Evolutionary conservation across 2,329 filamentous ascomycete genomes (phyloP), one percentile per base, ranked within the genome.

Genomic region (Neofusicoccum cordaticola): DNA sequence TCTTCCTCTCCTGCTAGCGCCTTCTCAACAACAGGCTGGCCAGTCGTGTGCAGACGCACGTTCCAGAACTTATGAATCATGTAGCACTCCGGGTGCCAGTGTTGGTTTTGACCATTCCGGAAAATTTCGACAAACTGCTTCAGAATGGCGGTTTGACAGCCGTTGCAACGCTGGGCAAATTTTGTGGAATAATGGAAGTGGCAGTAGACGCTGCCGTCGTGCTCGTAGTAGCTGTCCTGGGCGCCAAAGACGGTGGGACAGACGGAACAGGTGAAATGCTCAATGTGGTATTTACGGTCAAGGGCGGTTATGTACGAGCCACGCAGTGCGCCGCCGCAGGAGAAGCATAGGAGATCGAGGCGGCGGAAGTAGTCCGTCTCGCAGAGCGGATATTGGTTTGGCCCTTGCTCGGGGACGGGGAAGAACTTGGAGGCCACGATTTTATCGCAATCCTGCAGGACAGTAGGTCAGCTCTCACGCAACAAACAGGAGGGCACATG

Each of bases 1-100:
- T 88, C 88, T 68, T 88, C 83, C 45, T 80, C 78, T 60, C 85
- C 83, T 22, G 70, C 69, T 27, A 69, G 52, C 37, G 74, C 69
- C 45, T 73, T 70, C 48, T 79, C 76, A 5, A 75, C 69, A 47
- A 75, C 71, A 27, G 78, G 76, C 45, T 79, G 74, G 9, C 77
- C 77, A 13, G 78, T 77, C 4, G 79, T 77, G 67, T 81, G 79
- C 42, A 99, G 83, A 60, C 95, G 89, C 66, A 99, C 95, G 75
- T 98, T 99, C 95, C 95, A 99, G 79, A 98, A 99, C 74, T 99
- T 99, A 81, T 99, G 95, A 68, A 99, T 99, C 95, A 99, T 99
- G 79, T 99, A 99, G 78, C 95, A 99, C 79, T 99, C 95, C 1
- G 95, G 95, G 75, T 99, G 95, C 95, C 95, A 99, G 76, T 99